Evolutionary conservation across 2,329 filamentous ascomycete species (phyloP), one percentile per base, ranked within the genome.

Genomic region (Xylaria sp.): DNA sequence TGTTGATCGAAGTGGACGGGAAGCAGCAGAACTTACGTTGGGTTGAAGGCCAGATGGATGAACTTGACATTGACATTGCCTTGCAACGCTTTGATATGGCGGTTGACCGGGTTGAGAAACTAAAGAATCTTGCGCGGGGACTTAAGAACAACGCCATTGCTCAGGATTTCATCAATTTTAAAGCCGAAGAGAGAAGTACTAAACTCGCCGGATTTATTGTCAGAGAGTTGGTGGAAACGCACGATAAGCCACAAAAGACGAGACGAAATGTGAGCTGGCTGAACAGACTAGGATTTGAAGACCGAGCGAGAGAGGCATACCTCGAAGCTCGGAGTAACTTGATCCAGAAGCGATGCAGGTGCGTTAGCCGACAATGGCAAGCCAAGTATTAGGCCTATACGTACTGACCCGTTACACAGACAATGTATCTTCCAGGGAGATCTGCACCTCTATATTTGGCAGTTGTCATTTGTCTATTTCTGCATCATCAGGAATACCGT

Each of bases 371-470:
- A 47, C n/a, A 15, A 40, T 40, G 37, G 19, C 27, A 47, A 27
- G 21, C 3, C 21, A 17, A 1, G 1, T 41, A 11, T 11, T n/a
- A n/a, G 11, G 7, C 40, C 25, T 4, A 19, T 4, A 9, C 25
- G 33, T 54, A 62, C 54, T 75, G 65, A 76, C 64, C 49, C 53
- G 9, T 17, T 56, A 13, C 37, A 31, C 69, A 95, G 92, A 60
- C 92, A 96, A 83, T 95, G 94, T 74, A 90, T 96, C 60, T 99
- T 99, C 77, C 93, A 97, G 73, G 95, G 95, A 53, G 91, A 97
- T 71, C 85, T 99, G 8, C 91, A 92, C 62, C 85, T 93, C 11
- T 98, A 98, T 77, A 95, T 98, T 69, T 97, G 93, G 83, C 92
- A 97, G 74, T 83, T 98, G 47, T 95, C 94, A 1, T 97, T 93